Evolutionary conservation across 2,329 filamentous ascomycete species (phyloP).

Genomic region (Paraphaeosphaeria sporulosa): DNA sequence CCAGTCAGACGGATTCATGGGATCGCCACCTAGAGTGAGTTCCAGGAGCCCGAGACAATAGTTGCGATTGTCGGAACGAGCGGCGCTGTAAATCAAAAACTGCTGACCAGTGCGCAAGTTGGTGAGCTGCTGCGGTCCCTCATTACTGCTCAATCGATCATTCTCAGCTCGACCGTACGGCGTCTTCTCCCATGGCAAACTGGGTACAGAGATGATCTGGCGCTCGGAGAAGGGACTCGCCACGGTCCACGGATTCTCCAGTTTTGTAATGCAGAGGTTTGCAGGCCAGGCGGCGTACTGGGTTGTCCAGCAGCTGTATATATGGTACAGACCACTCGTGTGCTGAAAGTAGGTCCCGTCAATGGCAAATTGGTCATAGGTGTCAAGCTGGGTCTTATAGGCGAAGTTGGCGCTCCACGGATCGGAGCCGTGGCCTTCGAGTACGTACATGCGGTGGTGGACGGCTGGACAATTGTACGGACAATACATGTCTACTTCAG

Average conservation of each 20-base stretch:
- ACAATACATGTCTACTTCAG: constrained; percentile 58
- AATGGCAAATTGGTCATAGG: constrained; percentile 62
- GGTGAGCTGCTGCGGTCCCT: constrained; percentile 59
- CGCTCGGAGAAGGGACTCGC: constrained; percentile 55
- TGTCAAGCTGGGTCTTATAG: constrained; percentile 57
- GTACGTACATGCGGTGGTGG: constrained; percentile 61
- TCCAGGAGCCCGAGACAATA: constrained; percentile 62
- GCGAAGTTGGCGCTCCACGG: constrained; percentile 56
- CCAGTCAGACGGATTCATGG: constrained; percentile 59
- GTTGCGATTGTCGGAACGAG: constrained; percentile 60
- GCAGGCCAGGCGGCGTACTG: constrained; percentile 59
- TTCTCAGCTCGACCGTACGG: constrained; percentile 58
- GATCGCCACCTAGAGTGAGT: constrained; percentile 53
- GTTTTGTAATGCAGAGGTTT: constrained; percentile 61
- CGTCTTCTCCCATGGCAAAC: constrained; percentile 61
- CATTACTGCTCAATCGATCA: constrained; percentile 58
- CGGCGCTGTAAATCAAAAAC: constrained; percentile 60
- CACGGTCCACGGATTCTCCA: constrained; percentile 58
- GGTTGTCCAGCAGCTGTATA: constrained; percentile 52
- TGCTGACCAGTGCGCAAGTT: constrained; percentile 57
- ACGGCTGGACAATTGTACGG: constrained; percentile 59
- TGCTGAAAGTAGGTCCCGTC: constrained; percentile 62
- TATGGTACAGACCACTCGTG: constrained; percentile 45
- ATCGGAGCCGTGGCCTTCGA: constrained; percentile 53
- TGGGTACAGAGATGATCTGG: constrained; percentile 56